Conservation (phyloP, 306 rosid species). For the Begonia peltatifolia region DNA sequence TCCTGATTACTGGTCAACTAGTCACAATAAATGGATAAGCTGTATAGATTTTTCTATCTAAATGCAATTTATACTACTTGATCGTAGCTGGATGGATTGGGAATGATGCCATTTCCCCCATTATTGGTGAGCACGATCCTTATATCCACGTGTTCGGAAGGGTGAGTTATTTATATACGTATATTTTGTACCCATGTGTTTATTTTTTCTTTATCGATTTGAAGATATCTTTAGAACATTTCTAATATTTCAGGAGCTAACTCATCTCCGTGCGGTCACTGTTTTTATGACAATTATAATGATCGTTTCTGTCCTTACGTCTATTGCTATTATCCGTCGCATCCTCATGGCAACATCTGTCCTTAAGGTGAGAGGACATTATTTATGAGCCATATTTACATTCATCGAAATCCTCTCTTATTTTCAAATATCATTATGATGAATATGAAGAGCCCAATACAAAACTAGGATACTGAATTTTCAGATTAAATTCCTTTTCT, state of each 20-base stretch:
- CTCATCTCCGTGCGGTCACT: constrained; percentile 66
- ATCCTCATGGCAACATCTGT: constrained; percentile 98
- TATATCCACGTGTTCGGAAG: constrained; percentile 63
- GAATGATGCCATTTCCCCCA: constrained; percentile 71
- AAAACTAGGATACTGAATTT: too few species aligned
- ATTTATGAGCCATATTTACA: too few species aligned
- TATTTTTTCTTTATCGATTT: too few species aligned
- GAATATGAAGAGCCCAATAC: too few species aligned
- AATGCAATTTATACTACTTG: too few species aligned
- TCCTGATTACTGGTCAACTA: too few species aligned
- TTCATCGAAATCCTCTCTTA: too few species aligned
- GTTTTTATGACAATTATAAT: constrained; percentile 74
- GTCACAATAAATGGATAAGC: too few species aligned
- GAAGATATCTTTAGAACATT: not conserved
- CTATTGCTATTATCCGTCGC: constrained; percentile 86
- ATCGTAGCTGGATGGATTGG: constrained; percentile 91
- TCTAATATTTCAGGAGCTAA: constrained; percentile 55
- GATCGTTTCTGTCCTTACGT: constrained; percentile 69
- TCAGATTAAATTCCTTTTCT: not conserved
- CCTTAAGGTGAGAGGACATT: constrained; percentile 53
- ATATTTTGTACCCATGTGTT: too few species aligned
- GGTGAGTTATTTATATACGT: constrained; percentile 36
- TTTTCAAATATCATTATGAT: too few species aligned
- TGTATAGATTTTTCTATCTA: too few species aligned
- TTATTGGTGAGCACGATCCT: constrained; percentile 85